Percentiles rank a stretch among this genome's conserved stretches.
These are phyloP conservation scores for Aspergillus fumigatus DNA, from an alignment of 2,329 filamentous ascomycete genomes.

Conservation along the genomic window DNA sequence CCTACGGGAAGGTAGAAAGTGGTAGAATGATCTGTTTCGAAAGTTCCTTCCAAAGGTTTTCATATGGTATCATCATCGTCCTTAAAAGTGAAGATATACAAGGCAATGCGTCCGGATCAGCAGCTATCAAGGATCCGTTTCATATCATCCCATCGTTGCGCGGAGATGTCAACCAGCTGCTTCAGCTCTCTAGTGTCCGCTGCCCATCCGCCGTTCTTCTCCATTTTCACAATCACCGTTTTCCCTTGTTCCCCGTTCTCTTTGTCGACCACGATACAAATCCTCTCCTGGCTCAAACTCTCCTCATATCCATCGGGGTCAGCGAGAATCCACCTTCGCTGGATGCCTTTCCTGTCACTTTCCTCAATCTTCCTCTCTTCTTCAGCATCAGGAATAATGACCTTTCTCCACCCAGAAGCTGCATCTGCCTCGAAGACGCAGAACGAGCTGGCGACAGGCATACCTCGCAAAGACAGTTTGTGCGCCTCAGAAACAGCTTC, in stretches of 20 bases:
- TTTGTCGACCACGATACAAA: conserved; percentile 75
- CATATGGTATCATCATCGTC: conserved; percentile 25
- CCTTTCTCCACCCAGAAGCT: conserved; percentile 34
- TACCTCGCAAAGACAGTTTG: conserved; percentile 56
- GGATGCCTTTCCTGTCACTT: conserved; percentile 36
- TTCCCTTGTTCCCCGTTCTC: conserved; percentile 45
- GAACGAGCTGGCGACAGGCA: conserved; percentile 74
- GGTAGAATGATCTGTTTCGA: neutral
- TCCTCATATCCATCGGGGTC: conserved; percentile 93
- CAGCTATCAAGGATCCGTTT: conserved; percentile 38
- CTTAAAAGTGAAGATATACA: conserved; percentile 7
- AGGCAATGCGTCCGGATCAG: conserved; percentile 13
- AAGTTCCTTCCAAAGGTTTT: neutral
- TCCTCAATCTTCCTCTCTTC: conserved; percentile 38
- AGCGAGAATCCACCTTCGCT: conserved; percentile 65
- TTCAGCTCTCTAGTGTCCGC: conserved; percentile 62
- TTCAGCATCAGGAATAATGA: conserved; percentile 31
- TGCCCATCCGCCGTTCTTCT: conserved; percentile 75
- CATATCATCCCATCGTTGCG: conserved; percentile 61
- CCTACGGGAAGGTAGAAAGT: neutral
- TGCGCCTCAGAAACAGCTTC: conserved; percentile 51
- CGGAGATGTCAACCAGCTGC: conserved; percentile 56
- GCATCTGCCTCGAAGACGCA: conserved; percentile 66
- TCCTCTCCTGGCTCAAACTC: conserved; percentile 71
- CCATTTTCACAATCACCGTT: conserved; percentile 60